Conservation (phyloP, 2,329 filamentous ascomycete species). For the Hypoxylon sp. region DNA sequence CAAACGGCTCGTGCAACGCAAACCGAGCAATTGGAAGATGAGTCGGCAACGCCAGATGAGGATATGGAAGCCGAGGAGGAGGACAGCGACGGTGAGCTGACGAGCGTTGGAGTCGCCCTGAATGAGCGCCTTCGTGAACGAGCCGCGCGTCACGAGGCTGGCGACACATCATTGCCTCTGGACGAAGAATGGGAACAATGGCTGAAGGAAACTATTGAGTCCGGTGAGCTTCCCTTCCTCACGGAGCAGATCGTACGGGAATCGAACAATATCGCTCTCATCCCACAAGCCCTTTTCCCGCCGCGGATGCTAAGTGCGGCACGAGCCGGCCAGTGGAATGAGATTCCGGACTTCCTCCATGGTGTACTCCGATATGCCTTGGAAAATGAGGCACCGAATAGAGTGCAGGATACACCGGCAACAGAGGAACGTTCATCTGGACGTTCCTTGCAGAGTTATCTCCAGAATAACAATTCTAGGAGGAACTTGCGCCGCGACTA, state of each 20-base stretch:
- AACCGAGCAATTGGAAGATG: conserved; percentile 53
- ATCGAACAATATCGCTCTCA: conserved; percentile 53
- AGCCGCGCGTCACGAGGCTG: conserved; percentile 72
- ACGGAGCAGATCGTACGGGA: conserved; percentile 59
- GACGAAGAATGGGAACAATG: conserved; percentile 82
- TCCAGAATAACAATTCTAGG: conserved; percentile 25
- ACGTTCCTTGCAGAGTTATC: conserved; percentile 32
- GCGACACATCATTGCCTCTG: conserved; percentile 69
- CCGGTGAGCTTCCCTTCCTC: conserved; percentile 66
- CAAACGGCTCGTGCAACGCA: conserved; percentile 42
- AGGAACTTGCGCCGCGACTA: conserved; percentile 47
- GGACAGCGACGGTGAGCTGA: conserved; percentile 65
- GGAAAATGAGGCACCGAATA: conserved; percentile 53
- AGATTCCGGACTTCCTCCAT: conserved; percentile 69
- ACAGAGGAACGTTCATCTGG: conserved; percentile 23
- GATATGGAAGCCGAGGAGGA: conserved; percentile 64
- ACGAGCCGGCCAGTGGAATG: conserved; percentile 68
- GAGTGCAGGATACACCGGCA: conserved; percentile 19
- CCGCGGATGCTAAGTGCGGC: conserved; percentile 67
- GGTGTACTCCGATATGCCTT: conserved; percentile 64
- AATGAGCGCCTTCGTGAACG: conserved; percentile 76
- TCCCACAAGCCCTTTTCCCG: conserved; percentile 60
- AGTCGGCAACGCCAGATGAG: conserved; percentile 59
- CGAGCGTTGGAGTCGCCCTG: conserved; percentile 71
- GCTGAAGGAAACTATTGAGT: conserved; percentile 77